A percentile compares a stretch with the other conserved stretches of the same genome.
Conservation (phyloP, 768 basidiomycete genomes). For the Saitozyma podzolica region DNA sequence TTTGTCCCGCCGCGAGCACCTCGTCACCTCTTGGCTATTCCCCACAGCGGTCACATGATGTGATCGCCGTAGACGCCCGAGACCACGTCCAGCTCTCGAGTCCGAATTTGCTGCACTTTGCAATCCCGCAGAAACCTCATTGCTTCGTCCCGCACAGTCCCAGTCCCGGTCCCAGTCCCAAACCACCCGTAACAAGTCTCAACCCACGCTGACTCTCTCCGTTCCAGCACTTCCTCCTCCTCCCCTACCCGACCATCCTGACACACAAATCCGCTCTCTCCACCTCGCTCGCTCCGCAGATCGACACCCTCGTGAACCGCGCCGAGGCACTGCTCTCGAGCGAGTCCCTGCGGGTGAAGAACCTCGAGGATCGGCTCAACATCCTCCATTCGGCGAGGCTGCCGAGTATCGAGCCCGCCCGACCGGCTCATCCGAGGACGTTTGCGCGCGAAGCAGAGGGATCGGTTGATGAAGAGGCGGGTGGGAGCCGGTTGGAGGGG, state of each 20-base stretch:
- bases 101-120: no score
- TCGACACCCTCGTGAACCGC: constrained; percentile 42
- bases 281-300: constrained; percentile 43
- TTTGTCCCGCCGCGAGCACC: no score
- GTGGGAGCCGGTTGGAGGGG: constrained; percentile 16
- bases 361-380: constrained; percentile 39
- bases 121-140: no score
- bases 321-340: constrained; percentile 33
- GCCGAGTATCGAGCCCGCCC: neutral
- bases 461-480: constrained; percentile 6
- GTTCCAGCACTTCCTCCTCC: constrained; percentile 48
- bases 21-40: no score
- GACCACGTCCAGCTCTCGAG: no score
- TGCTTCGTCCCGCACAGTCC: no score
- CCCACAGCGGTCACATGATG: no score
- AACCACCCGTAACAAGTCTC: no score
- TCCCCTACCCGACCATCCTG: constrained; percentile 44
- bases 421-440: neutral
- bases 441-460: constrained; percentile 1
- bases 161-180: no score
- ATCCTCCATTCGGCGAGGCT: constrained; percentile 32
- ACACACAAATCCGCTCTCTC: constrained; percentile 44
- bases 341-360: constrained; percentile 25
- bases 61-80: no score
- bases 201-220: neutral